Percentiles rank a stretch among this genome's conserved stretches.
These are phyloP conservation scores for Chiua virens DNA, from an alignment of 768 basidiomycete genomes.

Conservation along the genomic window DNA sequence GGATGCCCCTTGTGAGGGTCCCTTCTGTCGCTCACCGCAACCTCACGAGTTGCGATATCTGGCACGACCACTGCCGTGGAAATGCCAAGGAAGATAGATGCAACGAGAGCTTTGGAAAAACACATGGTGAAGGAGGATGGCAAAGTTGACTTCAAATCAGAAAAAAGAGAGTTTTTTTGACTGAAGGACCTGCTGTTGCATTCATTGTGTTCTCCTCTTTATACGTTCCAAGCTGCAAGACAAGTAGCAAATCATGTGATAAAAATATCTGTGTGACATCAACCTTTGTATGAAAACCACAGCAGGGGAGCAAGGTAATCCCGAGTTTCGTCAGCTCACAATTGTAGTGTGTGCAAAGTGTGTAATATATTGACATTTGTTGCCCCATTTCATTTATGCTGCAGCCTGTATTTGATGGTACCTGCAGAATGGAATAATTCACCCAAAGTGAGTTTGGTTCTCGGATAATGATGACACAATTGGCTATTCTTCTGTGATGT, in stretches of 20 bases:
- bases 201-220: neutral
- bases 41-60: neutral
- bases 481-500: too few relatives aligned
- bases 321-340: too few relatives aligned
- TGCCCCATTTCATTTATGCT: neutral
- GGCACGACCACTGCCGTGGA: constrained; percentile 1
- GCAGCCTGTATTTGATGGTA: neutral
- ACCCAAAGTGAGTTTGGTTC: too few relatives aligned
- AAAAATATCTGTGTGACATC: neutral
- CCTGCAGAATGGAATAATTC: neutral
- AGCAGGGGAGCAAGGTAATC: neutral
- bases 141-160: neutral
- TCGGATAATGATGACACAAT: too few relatives aligned
- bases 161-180: neutral
- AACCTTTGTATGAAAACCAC: neutral
- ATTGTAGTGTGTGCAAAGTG: neutral
- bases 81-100: constrained; percentile 4
- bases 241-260: neutral
- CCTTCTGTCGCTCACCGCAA: neutral
- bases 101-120: neutral
- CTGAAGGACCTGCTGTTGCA: neutral
- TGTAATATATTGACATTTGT: neutral
- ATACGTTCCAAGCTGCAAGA: neutral
- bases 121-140: neutral
- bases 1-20: too few relatives aligned